Evolutionary conservation across 805 yeast genomes (phyloP).

Genomic region (Candida insectalens): DNA sequence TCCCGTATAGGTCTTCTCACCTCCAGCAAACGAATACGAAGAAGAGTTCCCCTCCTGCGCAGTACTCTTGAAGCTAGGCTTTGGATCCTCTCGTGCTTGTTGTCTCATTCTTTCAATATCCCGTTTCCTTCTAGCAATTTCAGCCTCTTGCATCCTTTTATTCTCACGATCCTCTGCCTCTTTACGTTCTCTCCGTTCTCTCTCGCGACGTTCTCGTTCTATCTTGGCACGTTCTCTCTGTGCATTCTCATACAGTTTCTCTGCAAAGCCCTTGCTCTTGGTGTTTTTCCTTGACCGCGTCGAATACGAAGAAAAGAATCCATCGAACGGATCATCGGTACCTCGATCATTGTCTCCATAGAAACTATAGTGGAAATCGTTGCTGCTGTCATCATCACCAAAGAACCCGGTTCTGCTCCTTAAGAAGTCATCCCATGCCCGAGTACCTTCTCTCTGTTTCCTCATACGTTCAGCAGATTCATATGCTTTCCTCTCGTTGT

Average conservation of each 20-base stretch:
- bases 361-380: neutral
- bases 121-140: neutral
- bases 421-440: no score
- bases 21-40: slow-evolving; percentile 18
- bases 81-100: slow-evolving; percentile 6
- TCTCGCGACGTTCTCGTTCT: neutral
- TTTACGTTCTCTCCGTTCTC: neutral
- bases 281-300: neutral
- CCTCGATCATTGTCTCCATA: no score
- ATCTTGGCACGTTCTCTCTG: slow-evolving; percentile 3
- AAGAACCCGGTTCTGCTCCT: neutral
- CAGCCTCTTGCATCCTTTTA: no score
- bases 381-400: slow-evolving; percentile 1
- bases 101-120: neutral
- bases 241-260: neutral
- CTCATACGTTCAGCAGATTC: no score
- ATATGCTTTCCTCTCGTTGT: no score
- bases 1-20: slow-evolving; percentile 20
- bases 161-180: neutral
- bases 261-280: neutral
- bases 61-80: slow-evolving; percentile 12
- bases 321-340: no score
- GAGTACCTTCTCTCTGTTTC: slow-evolving; percentile 9
- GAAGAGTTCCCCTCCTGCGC: slow-evolving; percentile 8
- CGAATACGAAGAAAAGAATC: neutral